Evolutionary conservation across 208 protist genomes (phyloP).

Genomic region (Leishmania turanica): DNA sequence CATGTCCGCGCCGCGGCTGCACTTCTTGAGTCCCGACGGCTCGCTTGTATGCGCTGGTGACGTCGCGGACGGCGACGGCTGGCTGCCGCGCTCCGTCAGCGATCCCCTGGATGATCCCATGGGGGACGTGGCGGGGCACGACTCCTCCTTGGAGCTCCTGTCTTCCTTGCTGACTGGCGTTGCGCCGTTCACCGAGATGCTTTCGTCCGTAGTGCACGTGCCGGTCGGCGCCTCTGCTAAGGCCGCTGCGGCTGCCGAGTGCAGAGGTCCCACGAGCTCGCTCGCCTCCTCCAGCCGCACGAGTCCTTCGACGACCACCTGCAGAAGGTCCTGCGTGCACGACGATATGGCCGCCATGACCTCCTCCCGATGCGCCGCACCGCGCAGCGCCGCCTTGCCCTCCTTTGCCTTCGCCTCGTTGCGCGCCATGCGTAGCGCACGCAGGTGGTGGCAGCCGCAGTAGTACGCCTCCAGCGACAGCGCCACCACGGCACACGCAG

Average conservation of each 20-base stretch:
- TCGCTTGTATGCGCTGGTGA: background rate
- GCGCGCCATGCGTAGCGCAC: constrained; percentile 15
- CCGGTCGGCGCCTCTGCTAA: background rate
- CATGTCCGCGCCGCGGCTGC: background rate
- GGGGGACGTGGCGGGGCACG: background rate
- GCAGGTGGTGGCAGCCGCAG: constrained; percentile 30
- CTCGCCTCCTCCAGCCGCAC: constrained; percentile 74
- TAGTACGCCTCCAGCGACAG: constrained; percentile 45
- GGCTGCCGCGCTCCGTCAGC: background rate
- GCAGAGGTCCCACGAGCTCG: constrained; percentile 29
- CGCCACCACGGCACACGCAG: constrained; percentile 67
- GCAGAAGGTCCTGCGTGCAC: constrained; percentile 61
- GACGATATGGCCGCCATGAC: constrained; percentile 21
- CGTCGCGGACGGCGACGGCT: background rate
- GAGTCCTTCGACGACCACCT: constrained; percentile 77
- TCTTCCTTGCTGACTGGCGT: constrained; percentile 1
- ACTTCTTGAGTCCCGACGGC: background rate
- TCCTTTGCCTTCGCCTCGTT: constrained; percentile 16
- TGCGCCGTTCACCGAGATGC: background rate
- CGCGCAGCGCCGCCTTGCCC: constrained; percentile 1
- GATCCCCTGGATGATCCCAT: background rate
- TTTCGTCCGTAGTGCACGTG: background rate
- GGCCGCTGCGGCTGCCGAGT: constrained; percentile 11
- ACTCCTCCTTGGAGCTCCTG: background rate
- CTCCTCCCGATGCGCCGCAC: constrained; percentile 9